A percentile compares a stretch with the other conserved stretches of the same genome.
Conservation (phyloP, 768 basidiomycete species). For the Leccinum ochraceum region DNA sequence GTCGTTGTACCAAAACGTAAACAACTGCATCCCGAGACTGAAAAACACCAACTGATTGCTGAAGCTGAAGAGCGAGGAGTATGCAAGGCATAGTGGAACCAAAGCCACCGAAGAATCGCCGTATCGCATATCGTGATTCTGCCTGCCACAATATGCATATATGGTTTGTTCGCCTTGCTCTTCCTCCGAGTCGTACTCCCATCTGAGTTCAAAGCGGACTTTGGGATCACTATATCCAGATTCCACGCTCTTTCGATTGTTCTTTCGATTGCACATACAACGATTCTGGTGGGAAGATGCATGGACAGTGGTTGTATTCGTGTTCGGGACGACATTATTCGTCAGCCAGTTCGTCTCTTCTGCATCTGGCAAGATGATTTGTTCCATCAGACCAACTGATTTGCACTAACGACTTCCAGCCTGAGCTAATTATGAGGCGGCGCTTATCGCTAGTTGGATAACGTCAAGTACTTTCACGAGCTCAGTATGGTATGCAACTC, state of each 20-base stretch:
- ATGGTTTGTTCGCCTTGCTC: no score
- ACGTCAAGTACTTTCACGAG: background rate
- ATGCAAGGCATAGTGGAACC: no score
- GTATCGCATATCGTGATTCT: no score
- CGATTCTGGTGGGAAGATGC: slow-evolving; percentile 28
- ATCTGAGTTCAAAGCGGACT: no score
- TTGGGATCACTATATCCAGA: no score
- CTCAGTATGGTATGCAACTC: background rate
- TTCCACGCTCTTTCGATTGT: slow-evolving; percentile 18
- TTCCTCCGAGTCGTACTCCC: slow-evolving; percentile 23
- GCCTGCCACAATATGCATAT: no score
- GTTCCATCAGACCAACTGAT: background rate
- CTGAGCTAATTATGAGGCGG: background rate
- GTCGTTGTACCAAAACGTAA: slow-evolving; percentile 42
- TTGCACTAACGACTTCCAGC: background rate
- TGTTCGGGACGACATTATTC: background rate
- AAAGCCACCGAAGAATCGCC: no score
- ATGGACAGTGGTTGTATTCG: slow-evolving; percentile 18
- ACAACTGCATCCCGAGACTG: slow-evolving; percentile 36
- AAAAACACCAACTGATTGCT: slow-evolving; percentile 33
- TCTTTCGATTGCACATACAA: slow-evolving; percentile 16
- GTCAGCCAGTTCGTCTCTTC: background rate
- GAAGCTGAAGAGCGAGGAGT: slow-evolving; percentile 16
- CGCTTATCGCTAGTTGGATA: background rate
- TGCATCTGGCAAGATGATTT: background rate